Percentiles rank a stretch among this genome's conserved stretches.
Evolutionary conservation across 441 rosid species (phyloP).

Genomic region (Bocquillonia castaneifolia): DNA sequence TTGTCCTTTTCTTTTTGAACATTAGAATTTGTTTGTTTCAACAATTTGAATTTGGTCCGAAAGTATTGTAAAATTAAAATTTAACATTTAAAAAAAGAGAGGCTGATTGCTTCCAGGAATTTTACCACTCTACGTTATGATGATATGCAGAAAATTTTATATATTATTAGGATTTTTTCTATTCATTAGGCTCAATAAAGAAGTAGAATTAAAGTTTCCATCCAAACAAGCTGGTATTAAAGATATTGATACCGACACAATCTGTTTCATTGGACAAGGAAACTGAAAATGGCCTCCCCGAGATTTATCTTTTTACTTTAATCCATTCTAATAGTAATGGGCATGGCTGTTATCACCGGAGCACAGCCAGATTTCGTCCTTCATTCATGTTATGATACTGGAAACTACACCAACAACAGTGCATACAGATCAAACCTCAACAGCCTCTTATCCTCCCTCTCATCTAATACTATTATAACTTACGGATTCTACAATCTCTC

Average conservation of each 20-base stretch:
- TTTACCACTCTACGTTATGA: no score
- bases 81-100: no score
- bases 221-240: neutral
- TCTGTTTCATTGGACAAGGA: neutral
- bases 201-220: constrained; percentile 3
- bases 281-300: neutral
- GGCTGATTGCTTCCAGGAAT: no score
- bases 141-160: no score
- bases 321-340: constrained; percentile 2
- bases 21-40: no score
- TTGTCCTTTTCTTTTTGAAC: no score
- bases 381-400: constrained; percentile 1
- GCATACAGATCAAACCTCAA: constrained; percentile 39
- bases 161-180: no score
- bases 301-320: neutral
- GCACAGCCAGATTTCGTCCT: neutral
- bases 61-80: no score
- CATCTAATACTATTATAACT: constrained; percentile 22
- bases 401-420: constrained; percentile 38
- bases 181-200: no score
- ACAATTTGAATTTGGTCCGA: no score
- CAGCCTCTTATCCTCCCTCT: constrained; percentile 35
- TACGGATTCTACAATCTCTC: constrained; percentile 49
- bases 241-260: neutral
- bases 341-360: neutral